phyloP scores from a whole-genome alignment of 2,329 filamentous ascomycete species.

The Hyphodiscus sp. region DNA sequence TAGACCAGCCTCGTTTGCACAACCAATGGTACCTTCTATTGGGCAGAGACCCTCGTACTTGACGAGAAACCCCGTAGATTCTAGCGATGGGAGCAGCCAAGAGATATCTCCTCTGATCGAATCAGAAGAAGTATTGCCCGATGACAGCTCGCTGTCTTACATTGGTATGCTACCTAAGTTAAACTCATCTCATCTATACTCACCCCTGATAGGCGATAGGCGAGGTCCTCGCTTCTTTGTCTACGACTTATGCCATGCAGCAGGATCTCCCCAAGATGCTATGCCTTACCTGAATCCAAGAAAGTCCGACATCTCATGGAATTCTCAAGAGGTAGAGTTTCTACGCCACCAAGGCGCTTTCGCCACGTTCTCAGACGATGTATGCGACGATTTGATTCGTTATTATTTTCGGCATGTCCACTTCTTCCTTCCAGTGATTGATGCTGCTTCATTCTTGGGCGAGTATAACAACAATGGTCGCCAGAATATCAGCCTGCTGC shows the following conservation, averaged over 20 bases:
- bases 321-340: slow-evolving; percentile 11
- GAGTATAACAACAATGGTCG: slow-evolving; percentile 23
- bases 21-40: too few species aligned
- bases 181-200: background rate
- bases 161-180: slow-evolving; percentile 1
- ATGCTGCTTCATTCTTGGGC: slow-evolving; percentile 27
- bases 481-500: slow-evolving; percentile 29
- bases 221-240: slow-evolving; percentile 14
- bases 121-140: slow-evolving; percentile 5
- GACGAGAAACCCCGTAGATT: too few species aligned
- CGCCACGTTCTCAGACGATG: slow-evolving; percentile 25
- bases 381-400: slow-evolving; percentile 29
- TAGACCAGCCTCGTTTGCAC: too few species aligned
- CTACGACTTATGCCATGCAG: slow-evolving; percentile 10
- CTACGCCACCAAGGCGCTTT: slow-evolving; percentile 29
- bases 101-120: background rate
- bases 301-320: slow-evolving; percentile 6
- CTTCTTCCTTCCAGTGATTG: slow-evolving; percentile 33
- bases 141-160: slow-evolving; percentile 8
- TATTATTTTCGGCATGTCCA: slow-evolving; percentile 35
- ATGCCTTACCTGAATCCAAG: slow-evolving; percentile 6
- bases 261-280: slow-evolving; percentile 11
- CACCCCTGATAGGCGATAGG: slow-evolving; percentile 3
- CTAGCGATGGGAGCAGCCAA: background rate
- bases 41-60: too few species aligned